phyloP scores from a whole-genome alignment of 371 early-diverging fungal species.

The Mortierella sp. region DNA sequence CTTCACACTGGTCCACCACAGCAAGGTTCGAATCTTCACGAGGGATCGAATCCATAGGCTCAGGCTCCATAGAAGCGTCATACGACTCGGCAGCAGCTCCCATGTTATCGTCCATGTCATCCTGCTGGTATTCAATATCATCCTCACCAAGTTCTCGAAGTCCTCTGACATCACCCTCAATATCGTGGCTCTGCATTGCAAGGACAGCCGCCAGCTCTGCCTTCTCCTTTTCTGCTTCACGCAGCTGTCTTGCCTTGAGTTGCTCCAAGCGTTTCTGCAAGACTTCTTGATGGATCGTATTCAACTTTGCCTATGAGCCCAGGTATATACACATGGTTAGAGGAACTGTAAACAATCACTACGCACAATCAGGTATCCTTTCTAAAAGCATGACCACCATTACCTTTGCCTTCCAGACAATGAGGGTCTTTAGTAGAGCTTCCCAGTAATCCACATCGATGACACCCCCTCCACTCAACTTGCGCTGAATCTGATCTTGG shows the following conservation, averaged over 20 bases:
- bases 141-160: constrained; percentile 7
- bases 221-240: constrained; percentile 75
- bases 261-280: constrained; percentile 78
- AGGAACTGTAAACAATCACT: background rate
- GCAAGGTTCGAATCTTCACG: constrained; percentile 67
- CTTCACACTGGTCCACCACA: constrained; percentile 71
- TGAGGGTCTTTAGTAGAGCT: constrained; percentile 75
- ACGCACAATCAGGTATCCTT: background rate
- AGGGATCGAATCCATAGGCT: constrained; percentile 58
- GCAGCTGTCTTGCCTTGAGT: constrained; percentile 67
- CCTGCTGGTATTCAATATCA: constrained; percentile 57
- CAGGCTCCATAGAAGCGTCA: constrained; percentile 75
- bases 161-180: constrained; percentile 52
- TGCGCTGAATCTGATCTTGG: constrained; percentile 75
- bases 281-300: constrained; percentile 79
- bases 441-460: constrained; percentile 98
- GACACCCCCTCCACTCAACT: constrained; percentile 75
- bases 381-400: background rate
- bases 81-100: constrained; percentile 57
- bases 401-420: constrained; percentile 85
- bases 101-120: constrained; percentile 55
- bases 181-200: constrained; percentile 62
- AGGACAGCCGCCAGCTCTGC: constrained; percentile 71
- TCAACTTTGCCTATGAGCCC: constrained; percentile 64
- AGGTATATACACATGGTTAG: background rate